Conservation (phyloP, 2,329 filamentous ascomycete species). For the Neofusicoccum umdonicola region DNA sequence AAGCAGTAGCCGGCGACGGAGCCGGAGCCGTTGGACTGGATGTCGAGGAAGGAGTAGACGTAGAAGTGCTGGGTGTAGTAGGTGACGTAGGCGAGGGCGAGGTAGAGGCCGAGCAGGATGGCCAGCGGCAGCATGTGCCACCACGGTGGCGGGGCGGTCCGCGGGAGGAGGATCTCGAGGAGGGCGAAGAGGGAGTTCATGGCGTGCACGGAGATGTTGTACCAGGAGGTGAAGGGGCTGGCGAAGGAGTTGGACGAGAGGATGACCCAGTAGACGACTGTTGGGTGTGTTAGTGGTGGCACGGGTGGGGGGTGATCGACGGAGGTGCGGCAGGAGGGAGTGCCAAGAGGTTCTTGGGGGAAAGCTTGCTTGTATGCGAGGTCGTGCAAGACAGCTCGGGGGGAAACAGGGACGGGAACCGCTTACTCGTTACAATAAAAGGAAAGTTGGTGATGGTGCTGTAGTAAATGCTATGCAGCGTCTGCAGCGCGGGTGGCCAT, state of each 20-base stretch:
- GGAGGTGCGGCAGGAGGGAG: no score
- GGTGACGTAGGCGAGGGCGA: constrained; percentile 72
- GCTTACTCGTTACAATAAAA: constrained; percentile 45
- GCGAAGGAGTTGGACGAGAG: constrained; percentile 35
- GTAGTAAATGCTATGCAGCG: constrained; percentile 42
- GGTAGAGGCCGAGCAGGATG: constrained; percentile 69
- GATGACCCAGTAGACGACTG: constrained; percentile 43
- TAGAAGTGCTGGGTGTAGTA: constrained; percentile 69
- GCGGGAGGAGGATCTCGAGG: constrained; percentile 70
- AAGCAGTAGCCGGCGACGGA: constrained; percentile 65
- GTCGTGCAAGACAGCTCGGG: background rate
- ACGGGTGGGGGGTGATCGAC: no score
- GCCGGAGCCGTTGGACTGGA: constrained; percentile 45
- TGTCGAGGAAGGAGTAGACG: constrained; percentile 74
- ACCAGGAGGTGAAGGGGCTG: constrained; percentile 44
- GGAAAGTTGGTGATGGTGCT: constrained; percentile 43
- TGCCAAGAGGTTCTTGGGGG: background rate
- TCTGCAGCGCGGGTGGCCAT: constrained; percentile 38
- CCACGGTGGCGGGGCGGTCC: constrained; percentile 62
- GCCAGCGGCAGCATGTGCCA: constrained; percentile 67
- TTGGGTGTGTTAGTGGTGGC: constrained; percentile 19
- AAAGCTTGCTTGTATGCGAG: background rate
- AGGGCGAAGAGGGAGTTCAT: constrained; percentile 72
- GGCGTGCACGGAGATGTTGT: constrained; percentile 70
- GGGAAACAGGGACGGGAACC: background rate